Conservation (phyloP, 2,329 filamentous ascomycete species). For the Xylariaceae sp. region DNA sequence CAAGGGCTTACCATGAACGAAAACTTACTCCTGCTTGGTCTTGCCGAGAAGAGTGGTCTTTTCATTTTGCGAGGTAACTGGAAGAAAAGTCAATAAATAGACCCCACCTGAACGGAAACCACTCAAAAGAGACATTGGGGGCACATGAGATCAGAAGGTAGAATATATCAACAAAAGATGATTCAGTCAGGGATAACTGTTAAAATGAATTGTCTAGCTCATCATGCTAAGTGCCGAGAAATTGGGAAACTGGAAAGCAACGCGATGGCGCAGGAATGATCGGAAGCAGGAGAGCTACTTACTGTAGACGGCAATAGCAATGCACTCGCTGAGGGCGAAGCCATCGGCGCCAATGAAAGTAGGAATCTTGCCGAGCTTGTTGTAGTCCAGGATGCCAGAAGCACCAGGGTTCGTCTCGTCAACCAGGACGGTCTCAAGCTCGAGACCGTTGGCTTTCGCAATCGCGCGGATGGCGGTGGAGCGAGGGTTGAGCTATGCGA, state of each 20-base stretch:
- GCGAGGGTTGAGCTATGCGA: constrained; percentile 74
- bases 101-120: constrained; percentile 21
- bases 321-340: constrained; percentile 80
- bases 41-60: constrained; percentile 99
- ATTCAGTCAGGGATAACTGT: constrained; percentile 99
- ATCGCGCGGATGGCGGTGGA: constrained; percentile 83
- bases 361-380: constrained; percentile 85
- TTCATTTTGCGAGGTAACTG: constrained; percentile 99
- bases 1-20: background rate
- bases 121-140: constrained; percentile 21
- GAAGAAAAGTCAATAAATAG: constrained; percentile 25
- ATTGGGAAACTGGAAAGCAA: constrained; percentile 8
- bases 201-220: constrained; percentile 64
- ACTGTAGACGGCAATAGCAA: constrained; percentile 98
- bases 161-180: constrained; percentile 74
- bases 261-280: constrained; percentile 11
- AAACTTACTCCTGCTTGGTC: constrained; percentile 95
- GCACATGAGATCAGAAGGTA: constrained; percentile 68
- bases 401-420: constrained; percentile 55
- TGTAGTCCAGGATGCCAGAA: constrained; percentile 76
- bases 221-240: constrained; percentile 45
- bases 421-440: constrained; percentile 76
- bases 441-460: constrained; percentile 95
- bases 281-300: constrained; percentile 44
- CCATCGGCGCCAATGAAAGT: constrained; percentile 90